Conservation (phyloP, 176 grass and related monocot genomes). For the Carex parvula region DNA sequence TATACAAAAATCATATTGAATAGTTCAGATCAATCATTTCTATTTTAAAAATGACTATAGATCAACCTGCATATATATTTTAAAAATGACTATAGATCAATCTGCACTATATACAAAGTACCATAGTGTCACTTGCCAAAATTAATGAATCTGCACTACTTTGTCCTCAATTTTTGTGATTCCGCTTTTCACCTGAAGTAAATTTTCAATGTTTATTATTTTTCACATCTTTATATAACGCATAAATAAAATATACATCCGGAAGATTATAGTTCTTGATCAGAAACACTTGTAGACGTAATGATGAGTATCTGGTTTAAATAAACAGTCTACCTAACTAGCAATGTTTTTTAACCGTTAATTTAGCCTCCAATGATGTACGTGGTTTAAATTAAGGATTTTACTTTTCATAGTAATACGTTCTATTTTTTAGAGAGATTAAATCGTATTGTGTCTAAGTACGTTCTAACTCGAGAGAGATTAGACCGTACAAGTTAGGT, state of each 20-base stretch:
- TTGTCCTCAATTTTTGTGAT: neutral
- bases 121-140: no score
- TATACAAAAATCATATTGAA: no score
- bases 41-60: no score
- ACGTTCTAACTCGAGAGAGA: no score
- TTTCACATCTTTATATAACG: neutral
- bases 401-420: neutral
- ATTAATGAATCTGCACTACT: neutral
- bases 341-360: neutral
- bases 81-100: no score
- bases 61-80: no score
- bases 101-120: no score
- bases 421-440: no score
- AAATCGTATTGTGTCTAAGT: no score
- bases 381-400: neutral
- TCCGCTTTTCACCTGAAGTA: neutral
- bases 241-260: neutral
- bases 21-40: no score
- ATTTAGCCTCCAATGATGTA: neutral
- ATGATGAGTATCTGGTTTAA: neutral
- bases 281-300: neutral
- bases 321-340: neutral
- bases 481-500: no score
- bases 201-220: neutral
- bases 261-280: no score